A percentile compares a stretch with the other conserved stretches of the same genome.
These are phyloP conservation scores for Podaxis sp. DNA, from an alignment of 768 basidiomycete genomes.

Conservation along the genomic window DNA sequence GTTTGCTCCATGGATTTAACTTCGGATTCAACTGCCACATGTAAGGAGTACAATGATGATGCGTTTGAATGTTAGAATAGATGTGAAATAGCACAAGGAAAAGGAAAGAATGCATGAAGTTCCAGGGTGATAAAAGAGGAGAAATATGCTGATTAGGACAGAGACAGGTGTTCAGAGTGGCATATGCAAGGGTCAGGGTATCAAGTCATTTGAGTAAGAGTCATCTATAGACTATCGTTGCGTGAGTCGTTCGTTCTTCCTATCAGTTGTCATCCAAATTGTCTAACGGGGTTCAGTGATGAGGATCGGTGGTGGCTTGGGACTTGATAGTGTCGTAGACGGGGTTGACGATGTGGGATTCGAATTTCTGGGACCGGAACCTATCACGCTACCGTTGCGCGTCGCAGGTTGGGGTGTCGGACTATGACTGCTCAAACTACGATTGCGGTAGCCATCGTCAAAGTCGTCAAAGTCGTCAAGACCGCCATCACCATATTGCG, in stretches of 20 bases:
- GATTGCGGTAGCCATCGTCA: slow-evolving; percentile 13
- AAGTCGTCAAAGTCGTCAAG: slow-evolving; percentile 25
- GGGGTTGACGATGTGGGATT: slow-evolving; percentile 17
- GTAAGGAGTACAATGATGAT: neutral
- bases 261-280: neutral
- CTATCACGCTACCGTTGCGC: neutral
- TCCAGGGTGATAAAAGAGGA: neutral
- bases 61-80: neutral
- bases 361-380: slow-evolving; percentile 6
- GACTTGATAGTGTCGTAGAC: slow-evolving; percentile 22
- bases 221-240: neutral
- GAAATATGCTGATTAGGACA: neutral
- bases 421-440: neutral
- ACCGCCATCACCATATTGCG: slow-evolving; percentile 15
- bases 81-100: neutral
- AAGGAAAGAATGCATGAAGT: neutral
- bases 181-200: neutral
- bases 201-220: neutral
- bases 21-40: neutral
- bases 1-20: neutral
- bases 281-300: slow-evolving; percentile 29
- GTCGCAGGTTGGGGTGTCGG: slow-evolving; percentile 5
- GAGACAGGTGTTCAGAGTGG: neutral
- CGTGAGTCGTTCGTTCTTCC: neutral
- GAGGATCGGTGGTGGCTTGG: slow-evolving; percentile 32